A percentile compares a stretch with the other conserved stretches of the same genome.
phyloP scores from a whole-genome alignment of 305 asterid species.

The Coffea humblotiana region DNA sequence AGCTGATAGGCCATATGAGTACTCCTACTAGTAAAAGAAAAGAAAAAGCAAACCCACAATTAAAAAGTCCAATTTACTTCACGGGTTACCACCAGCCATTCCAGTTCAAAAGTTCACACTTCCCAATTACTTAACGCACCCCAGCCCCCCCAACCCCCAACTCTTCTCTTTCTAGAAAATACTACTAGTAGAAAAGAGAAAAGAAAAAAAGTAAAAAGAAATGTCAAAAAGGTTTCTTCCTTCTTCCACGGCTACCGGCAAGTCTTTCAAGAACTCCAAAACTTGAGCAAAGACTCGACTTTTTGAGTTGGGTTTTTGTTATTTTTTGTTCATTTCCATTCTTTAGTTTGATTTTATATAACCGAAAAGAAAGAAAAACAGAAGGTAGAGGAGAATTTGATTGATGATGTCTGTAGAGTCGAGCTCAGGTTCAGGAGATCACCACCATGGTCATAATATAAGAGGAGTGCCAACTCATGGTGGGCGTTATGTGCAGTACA shows the following conservation, averaged over 20 bases:
- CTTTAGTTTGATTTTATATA: background rate
- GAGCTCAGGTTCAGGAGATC: conserved; percentile 37
- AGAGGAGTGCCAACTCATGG: conserved; percentile 41
- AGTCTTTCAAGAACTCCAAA: background rate
- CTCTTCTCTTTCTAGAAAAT: conserved; percentile 28
- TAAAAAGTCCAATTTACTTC: conserved; percentile 45
- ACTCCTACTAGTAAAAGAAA: background rate
- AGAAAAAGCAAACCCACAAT: background rate
- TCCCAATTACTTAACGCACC: background rate
- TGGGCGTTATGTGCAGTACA: conserved; percentile 45
- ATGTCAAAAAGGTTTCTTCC: conserved; percentile 23
- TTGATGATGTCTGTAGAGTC: conserved; percentile 30
- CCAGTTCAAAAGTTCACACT: conserved; percentile 78
- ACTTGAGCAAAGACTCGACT: conserved; percentile 13
- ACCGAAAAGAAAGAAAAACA: background rate
- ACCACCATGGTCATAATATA: conserved; percentile 32
- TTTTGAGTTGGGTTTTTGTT: conserved; percentile 17
- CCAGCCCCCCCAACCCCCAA: background rate
- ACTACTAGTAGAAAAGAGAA: background rate
- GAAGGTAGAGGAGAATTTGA: background rate
- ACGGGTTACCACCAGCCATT: conserved; percentile 58
- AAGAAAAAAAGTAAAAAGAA: background rate
- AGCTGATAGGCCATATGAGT: background rate
- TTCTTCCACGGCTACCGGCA: conserved; percentile 11
- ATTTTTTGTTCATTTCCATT: conserved; percentile 5